Conservation (phyloP, 306 rosid genomes). For the Quercus cerris region DNA sequence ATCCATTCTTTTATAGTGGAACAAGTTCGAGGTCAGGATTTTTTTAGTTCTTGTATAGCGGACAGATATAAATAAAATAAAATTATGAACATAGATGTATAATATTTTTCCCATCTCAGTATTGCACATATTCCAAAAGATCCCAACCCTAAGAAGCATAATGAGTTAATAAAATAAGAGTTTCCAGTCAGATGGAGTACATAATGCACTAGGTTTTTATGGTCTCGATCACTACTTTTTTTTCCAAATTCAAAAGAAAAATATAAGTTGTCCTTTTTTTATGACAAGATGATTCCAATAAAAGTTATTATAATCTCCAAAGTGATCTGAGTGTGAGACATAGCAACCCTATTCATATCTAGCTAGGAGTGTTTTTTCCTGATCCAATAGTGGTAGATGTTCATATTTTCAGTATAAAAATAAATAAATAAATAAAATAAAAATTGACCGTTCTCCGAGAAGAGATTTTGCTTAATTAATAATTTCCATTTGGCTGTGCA, state of each 20-base stretch:
- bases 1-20: background rate
- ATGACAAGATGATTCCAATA: background rate
- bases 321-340: too few species aligned
- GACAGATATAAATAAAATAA: background rate
- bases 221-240: conserved; percentile 1
- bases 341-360: too few species aligned
- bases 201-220: background rate
- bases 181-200: background rate
- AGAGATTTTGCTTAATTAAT: background rate
- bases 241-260: background rate
- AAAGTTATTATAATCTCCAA: background rate
- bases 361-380: background rate
- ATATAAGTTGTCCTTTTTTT: background rate
- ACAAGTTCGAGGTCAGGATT: background rate
- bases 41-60: background rate
- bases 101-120: background rate
- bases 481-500: background rate
- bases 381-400: background rate
- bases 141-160: background rate
- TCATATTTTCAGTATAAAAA: background rate
- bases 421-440: too few species aligned
- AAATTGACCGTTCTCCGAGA: background rate
- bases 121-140: conserved; percentile 1
- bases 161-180: background rate
- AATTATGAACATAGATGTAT: background rate